A percentile compares a stretch with the other conserved stretches of the same genome.
phyloP scores from a whole-genome alignment of 2,329 filamentous ascomycete species.

The Dryadomyces quercus-mongolicae region DNA sequence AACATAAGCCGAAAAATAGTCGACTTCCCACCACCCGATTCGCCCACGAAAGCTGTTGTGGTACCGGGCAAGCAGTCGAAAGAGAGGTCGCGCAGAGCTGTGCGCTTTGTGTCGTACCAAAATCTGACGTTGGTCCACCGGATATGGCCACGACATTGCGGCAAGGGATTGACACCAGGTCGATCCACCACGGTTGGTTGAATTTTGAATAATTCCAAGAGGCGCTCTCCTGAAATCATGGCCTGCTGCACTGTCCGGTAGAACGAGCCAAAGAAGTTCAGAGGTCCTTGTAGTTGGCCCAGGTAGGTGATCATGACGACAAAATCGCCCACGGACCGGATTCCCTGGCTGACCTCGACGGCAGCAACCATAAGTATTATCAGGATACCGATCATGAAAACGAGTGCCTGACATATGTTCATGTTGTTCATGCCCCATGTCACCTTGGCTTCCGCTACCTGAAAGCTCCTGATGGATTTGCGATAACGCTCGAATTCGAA shows the following conservation, averaged over 20 bases:
- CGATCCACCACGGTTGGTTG: constrained; percentile 80
- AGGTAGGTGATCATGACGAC: constrained; percentile 65
- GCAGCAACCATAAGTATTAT: constrained; percentile 62
- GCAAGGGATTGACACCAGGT: constrained; percentile 49
- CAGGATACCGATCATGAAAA: constrained; percentile 68
- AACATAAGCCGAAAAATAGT: constrained; percentile 93
- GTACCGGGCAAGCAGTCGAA: constrained; percentile 84
- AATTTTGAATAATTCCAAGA: constrained; percentile 94
- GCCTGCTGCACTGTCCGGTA: constrained; percentile 93
- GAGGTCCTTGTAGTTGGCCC: constrained; percentile 64
- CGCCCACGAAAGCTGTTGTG: constrained; percentile 89
- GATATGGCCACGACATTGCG: constrained; percentile 66
- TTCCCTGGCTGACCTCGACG: constrained; percentile 60
- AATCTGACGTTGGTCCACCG: constrained; percentile 84
- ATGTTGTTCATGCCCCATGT: constrained; percentile 66
- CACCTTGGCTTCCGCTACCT: constrained; percentile 64
- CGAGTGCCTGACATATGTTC: constrained; percentile 69
- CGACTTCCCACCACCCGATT: constrained; percentile 94
- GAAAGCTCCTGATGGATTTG: constrained; percentile 57
- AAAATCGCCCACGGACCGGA: constrained; percentile 57
- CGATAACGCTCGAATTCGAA: constrained; percentile 69
- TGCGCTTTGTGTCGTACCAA: constrained; percentile 75
- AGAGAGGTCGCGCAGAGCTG: constrained; percentile 69
- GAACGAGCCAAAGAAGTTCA: constrained; percentile 88
- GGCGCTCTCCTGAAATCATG: constrained; percentile 92